Base-by-base conservation (phyloP, 2,329 filamentous ascomycete species). In the Zymoseptoria brevis region DNA sequence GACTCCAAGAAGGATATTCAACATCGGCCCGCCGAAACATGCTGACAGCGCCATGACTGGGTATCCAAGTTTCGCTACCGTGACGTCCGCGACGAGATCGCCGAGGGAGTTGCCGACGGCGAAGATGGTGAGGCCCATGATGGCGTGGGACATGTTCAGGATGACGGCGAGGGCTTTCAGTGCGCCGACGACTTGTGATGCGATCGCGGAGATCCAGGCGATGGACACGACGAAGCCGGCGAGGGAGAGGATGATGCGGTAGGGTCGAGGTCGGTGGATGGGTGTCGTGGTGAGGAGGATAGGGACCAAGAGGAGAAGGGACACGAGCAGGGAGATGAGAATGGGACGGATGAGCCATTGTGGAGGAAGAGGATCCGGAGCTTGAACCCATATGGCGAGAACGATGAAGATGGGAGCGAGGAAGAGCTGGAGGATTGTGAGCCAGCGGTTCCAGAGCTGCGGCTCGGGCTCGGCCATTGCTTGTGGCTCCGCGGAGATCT, bases 21-120 rank as follows among this genome's bases (percentile, higher is more conserved):
- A 83, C 90, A 99, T 93, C 0, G 94, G 94, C 0, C 94, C 95
- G n/a, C 94, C 94, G 72, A 99, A 96, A 72, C 94, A 99, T 4
- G 94, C 94, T 35, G 89, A 92, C 49, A 88, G 76, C 0, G 94
- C 94, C 94, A 99, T 99, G 63, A 99, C 91, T 0, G 94, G 94
- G 74, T 92, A 96, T 2, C 94, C 94, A 2, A 99, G 83, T 35
- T 90, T 85, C 3, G 94, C 94, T 45, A 99, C 89, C 0, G 94
- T 99, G 57, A 97, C 89, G 72, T 99, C 89, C 16, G 94, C 93
- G 8, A 99, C 90, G 16, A 99, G 80, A 69, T 99, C 94, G 45
- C 94, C 93, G 8, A 97, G 81, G 8, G 90, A 96, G 75, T 99
- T 99, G 26, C 94, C 94, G 35, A 96, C 90, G 2, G 94, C 94